A percentile compares a stretch with the other conserved stretches of the same genome.
These are phyloP conservation scores for Spinacia oleracea DNA, from an alignment of 179 eudicot species.

Conservation along the genomic window DNA sequence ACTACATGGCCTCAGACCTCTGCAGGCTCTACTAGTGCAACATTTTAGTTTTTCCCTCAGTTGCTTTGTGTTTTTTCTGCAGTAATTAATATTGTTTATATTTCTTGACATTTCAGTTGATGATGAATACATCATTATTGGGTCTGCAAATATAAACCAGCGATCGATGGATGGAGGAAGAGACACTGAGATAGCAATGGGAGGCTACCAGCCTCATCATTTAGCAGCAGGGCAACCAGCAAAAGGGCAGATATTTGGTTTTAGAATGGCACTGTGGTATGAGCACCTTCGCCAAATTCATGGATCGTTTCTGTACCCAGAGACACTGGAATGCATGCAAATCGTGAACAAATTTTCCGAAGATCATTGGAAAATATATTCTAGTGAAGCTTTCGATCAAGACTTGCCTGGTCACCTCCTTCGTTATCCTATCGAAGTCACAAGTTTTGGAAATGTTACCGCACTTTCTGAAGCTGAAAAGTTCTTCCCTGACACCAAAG, in stretches of 20 bases:
- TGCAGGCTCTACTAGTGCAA: neutral
- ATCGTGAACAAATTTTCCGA: constrained; percentile 44
- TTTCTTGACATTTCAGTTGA: constrained; percentile 46
- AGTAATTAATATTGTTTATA: neutral
- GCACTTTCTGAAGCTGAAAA: constrained; percentile 34
- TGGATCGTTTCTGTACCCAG: constrained; percentile 39
- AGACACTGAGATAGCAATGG: constrained; percentile 86
- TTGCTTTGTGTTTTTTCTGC: neutral
- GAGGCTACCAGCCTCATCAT: constrained; percentile 69
- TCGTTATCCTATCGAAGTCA: constrained; percentile 51
- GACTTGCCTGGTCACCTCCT: constrained; percentile 67
- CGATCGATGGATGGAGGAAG: constrained; percentile 82
- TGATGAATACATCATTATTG: constrained; percentile 76
- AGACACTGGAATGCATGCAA: constrained; percentile 45
- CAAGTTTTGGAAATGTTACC: constrained; percentile 37
- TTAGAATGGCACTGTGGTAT: constrained; percentile 66
- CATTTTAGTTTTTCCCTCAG: neutral
- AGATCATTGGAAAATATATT: constrained; percentile 47
- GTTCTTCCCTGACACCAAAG: constrained; percentile 73
- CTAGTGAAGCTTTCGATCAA: constrained; percentile 29
- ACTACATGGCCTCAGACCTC: neutral
- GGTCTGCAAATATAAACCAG: constrained; percentile 84
- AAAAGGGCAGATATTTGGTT: constrained; percentile 49
- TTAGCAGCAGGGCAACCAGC: constrained; percentile 33
- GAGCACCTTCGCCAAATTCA: constrained; percentile 48